These are phyloP conservation scores for Bacidia gigantensis DNA, from an alignment of 495 filamentous ascomycete genomes.

Conservation along the genomic window DNA sequence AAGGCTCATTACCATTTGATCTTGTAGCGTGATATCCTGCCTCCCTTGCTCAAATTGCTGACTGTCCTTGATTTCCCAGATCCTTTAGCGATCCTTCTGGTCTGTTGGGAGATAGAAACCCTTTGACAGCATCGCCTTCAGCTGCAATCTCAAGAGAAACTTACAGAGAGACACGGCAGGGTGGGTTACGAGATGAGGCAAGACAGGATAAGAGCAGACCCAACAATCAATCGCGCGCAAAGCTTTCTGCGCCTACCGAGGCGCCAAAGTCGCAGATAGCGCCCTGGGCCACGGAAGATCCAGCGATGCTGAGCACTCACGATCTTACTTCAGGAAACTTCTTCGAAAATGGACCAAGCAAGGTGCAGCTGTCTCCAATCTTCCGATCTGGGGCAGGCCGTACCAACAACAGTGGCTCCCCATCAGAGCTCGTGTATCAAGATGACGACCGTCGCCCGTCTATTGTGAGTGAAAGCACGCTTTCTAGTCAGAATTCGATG, in stretches of 20 bases:
- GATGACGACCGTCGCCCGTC: conserved; percentile 78
- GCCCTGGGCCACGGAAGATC: conserved; percentile 26
- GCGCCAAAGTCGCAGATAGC: conserved; percentile 21
- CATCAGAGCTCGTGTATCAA: conserved; percentile 39
- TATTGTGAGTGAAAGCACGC: conserved; percentile 65
- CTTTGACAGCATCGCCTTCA: background rate
- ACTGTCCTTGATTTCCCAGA: no score
- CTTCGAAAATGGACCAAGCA: conserved; percentile 33
- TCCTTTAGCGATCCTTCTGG: conserved; percentile 5
- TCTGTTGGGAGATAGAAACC: background rate
- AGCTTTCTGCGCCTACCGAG: conserved; percentile 4
- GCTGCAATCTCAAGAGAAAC: background rate
- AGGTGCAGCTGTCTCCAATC: conserved; percentile 46
- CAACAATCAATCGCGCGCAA: background rate
- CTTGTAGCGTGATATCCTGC: no score
- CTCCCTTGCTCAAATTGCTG: no score
- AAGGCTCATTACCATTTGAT: no score
- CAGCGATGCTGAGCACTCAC: conserved; percentile 19
- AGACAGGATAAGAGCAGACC: background rate
- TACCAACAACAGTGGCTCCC: conserved; percentile 51
- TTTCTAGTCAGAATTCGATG: conserved; percentile 82
- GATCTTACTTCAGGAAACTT: conserved; percentile 28
- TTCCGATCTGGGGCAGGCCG: conserved; percentile 52
- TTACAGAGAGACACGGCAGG: background rate
- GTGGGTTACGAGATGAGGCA: background rate